A percentile compares a stretch with the other conserved stretches of the same genome.
These are phyloP conservation scores for Aspergillus unguis DNA, from an alignment of 2,329 filamentous ascomycete species.

Conservation along the genomic window DNA sequence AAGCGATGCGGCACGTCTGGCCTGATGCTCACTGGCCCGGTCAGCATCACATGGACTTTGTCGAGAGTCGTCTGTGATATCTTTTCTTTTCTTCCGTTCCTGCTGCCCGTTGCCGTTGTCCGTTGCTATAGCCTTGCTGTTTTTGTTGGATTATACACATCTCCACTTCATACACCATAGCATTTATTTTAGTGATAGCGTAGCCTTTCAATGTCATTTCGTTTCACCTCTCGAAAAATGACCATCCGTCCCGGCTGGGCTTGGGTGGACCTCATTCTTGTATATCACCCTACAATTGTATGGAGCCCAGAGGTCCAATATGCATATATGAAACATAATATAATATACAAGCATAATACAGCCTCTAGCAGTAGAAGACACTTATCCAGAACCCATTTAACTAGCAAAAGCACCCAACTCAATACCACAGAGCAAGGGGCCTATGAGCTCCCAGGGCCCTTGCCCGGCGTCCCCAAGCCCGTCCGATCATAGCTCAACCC, in stretches of 20 bases:
- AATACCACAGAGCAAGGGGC: neutral
- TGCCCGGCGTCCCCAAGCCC: conserved; percentile 17
- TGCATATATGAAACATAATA: conserved; percentile 4
- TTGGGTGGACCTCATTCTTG: too few species aligned
- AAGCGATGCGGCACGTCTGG: conserved; percentile 88
- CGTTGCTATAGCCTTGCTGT: neutral
- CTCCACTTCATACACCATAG: neutral
- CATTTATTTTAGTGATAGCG: neutral
- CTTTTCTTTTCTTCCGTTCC: neutral
- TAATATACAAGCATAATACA: conserved; percentile 9
- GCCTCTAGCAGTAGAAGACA: neutral
- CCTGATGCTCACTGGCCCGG: conserved; percentile 82
- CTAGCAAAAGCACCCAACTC: too few species aligned
- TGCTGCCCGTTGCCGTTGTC: neutral
- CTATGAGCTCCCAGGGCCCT: conserved; percentile 15
- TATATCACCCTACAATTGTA: too few species aligned
- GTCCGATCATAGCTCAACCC: conserved; percentile 38
- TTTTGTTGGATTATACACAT: neutral
- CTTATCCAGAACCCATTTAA: too few species aligned
- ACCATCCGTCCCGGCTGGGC: too few species aligned
- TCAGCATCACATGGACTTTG: conserved; percentile 63
- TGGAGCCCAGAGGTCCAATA: neutral
- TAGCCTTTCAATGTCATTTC: conserved; percentile 1
- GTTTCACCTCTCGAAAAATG: neutral
- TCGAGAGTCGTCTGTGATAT: conserved; percentile 73